A percentile compares a stretch with the other conserved stretches of the same genome.
Conservation (phyloP, 176 grass and related monocot genomes). For the Chrysopogon serrulatus region DNA sequence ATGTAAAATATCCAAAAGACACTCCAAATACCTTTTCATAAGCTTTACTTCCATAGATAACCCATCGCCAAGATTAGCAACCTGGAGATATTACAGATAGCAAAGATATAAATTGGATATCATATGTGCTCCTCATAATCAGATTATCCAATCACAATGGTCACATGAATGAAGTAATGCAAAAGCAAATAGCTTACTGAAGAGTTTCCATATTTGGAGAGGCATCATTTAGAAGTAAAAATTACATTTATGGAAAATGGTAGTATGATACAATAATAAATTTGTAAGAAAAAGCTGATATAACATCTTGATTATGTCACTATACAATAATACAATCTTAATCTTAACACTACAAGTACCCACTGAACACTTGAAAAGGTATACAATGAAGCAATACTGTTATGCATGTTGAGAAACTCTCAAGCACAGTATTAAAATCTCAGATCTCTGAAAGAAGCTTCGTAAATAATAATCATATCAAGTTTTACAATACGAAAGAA, state of each 20-base stretch:
- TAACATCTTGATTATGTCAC: neutral
- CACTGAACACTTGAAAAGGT: neutral
- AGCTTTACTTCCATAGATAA: slow-evolving; percentile 91
- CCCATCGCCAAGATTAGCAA: slow-evolving; percentile 87
- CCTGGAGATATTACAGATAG: slow-evolving; percentile 38
- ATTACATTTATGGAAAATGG: neutral
- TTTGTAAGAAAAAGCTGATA: neutral
- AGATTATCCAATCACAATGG: slow-evolving; percentile 4
- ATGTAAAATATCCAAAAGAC: slow-evolving; percentile 21
- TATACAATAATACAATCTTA: neutral
- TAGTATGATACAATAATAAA: neutral
- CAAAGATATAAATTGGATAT: slow-evolving; percentile 17
- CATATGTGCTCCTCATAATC: neutral
- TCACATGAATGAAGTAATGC: slow-evolving; percentile 4
- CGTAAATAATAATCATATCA: neutral
- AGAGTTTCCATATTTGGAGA: neutral
- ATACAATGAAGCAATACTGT: neutral
- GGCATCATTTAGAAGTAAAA: neutral
- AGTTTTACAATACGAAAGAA: neutral
- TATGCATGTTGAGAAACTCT: slow-evolving; percentile 1
- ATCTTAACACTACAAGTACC: neutral
- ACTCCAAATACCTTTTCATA: slow-evolving; percentile 78
- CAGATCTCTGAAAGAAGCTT: neutral
- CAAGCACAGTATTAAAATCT: neutral
- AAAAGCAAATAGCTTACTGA: neutral